Evolutionary conservation across 2,329 filamentous ascomycete species (phyloP).

Genomic region (Penicillium sp.): DNA sequence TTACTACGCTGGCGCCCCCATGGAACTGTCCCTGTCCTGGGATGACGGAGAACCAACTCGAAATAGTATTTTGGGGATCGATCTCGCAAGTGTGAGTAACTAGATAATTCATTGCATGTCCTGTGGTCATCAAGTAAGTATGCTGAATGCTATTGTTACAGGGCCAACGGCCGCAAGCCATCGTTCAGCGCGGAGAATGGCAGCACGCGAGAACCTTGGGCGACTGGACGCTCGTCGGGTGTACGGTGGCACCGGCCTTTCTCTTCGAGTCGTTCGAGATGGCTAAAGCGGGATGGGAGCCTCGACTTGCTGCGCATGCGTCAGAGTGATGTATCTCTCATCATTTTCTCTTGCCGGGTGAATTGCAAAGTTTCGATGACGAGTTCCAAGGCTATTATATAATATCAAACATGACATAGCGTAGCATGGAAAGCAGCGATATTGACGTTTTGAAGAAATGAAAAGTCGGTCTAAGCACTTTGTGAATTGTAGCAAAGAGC

Average conservation of each 20-base stretch:
- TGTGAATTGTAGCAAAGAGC: too few relatives aligned
- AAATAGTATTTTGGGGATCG: not conserved
- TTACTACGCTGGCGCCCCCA: slow-evolving; percentile 53
- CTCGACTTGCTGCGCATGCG: not conserved
- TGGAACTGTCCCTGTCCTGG: slow-evolving; percentile 26
- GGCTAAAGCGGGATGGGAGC: not conserved
- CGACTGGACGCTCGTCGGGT: not conserved
- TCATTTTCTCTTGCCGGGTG: too few relatives aligned
- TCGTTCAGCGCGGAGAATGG: not conserved
- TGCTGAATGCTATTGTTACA: not conserved
- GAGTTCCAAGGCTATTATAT: too few relatives aligned
- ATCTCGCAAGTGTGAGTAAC: not conserved
- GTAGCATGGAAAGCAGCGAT: too few relatives aligned
- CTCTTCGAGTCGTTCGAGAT: not conserved
- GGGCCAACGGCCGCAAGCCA: not conserved
- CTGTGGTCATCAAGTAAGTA: not conserved
- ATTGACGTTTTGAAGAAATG: too few relatives aligned
- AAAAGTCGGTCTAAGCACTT: too few relatives aligned
- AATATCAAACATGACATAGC: too few relatives aligned
- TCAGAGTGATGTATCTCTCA: too few relatives aligned
- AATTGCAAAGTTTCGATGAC: too few relatives aligned
- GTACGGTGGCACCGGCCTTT: not conserved
- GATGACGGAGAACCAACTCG: not conserved
- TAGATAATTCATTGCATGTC: not conserved
- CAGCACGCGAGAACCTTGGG: not conserved